Evolutionary conservation across 169 alveolate genomes (phyloP), one percentile per base, ranked within the genome.

Genomic region (Eimeria maxima): DNA sequence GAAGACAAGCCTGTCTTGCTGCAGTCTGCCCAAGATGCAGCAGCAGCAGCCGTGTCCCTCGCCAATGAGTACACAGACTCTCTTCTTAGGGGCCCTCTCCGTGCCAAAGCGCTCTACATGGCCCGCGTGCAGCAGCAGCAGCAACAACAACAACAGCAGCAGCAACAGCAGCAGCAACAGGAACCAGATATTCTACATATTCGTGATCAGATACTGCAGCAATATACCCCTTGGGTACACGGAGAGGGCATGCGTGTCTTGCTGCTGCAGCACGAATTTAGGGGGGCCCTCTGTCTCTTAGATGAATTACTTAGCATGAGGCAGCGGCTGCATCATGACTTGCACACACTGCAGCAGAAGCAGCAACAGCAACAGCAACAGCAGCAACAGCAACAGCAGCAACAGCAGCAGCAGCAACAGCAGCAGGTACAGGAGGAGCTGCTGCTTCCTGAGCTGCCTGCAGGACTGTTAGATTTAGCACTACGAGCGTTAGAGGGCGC

Each of bases 181-280:
- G 63, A 76, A 60, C 87, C 42, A 45, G 57, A 42, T 27, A 8
- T 33, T 2, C 63, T 6, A 3, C 16, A 27, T 16, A 7, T 44
- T 57, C 53, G 13, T 18, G 87, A 76, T 16, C 63, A 76, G 63
- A 5, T 76, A 16, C 87, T 76, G 60, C 87, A 45, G 60, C 87
- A 76, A 47, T 76, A 76, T 16, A 76, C 87, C 60, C 87, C 87
- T 18, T 76, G 87, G 87, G 63, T 76, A 3, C 87, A 76, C 63
- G 87, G 87, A 8, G 87, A 76, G n/a, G 16, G 63, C 29, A 76
- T 76, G 87, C 6, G 87, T 57, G 33, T 44, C 10, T 38, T 44
- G 63, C 87, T 76, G 53, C 87, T 33, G 87, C 87, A 76, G 55
- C 13, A 76, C 16, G 87, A 76, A 0, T 76, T 33, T 16, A 8